Conservation (phyloP, 2,329 filamentous ascomycete genomes). For the Alternaria sp. region DNA sequence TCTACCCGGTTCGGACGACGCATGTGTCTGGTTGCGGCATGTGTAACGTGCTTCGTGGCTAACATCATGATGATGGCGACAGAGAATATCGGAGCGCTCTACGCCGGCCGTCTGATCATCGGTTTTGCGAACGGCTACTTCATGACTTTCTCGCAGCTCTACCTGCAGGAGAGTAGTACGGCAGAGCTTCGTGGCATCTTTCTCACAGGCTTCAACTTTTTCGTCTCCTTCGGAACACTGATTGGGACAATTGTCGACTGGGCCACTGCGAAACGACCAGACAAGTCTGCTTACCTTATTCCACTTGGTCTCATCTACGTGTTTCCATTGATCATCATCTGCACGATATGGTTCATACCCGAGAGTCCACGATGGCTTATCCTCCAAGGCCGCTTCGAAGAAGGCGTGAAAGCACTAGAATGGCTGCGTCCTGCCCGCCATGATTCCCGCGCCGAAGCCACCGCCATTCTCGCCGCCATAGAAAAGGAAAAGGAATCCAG, state of each 20-base stretch:
- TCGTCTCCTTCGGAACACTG: slow-evolving; percentile 53
- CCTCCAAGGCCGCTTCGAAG: slow-evolving; percentile 37
- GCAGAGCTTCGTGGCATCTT: slow-evolving; percentile 59
- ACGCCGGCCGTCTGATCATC: slow-evolving; percentile 62
- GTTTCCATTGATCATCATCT: slow-evolving; percentile 50
- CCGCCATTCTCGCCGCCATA: slow-evolving; percentile 42
- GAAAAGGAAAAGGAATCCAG: slow-evolving; percentile 41
- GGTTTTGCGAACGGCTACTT: slow-evolving; percentile 64
- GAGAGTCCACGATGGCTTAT: slow-evolving; percentile 45
- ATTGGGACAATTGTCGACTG: slow-evolving; percentile 61
- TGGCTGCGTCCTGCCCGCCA: slow-evolving; percentile 43
- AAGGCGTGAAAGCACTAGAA: slow-evolving; percentile 48
- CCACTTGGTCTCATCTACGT: slow-evolving; percentile 62
- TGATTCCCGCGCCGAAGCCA: slow-evolving; percentile 48
- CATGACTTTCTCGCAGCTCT: slow-evolving; percentile 61
- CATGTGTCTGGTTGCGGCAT: slow-evolving; percentile 55
- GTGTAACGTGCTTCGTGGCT: slow-evolving; percentile 57
- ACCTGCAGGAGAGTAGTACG: slow-evolving; percentile 59
- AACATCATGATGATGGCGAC: slow-evolving; percentile 67
- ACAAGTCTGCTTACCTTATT: slow-evolving; percentile 52
- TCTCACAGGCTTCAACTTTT: slow-evolving; percentile 57
- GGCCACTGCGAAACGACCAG: slow-evolving; percentile 48
- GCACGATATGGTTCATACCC: slow-evolving; percentile 44
- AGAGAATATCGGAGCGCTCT: slow-evolving; percentile 59
- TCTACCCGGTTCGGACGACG: slow-evolving; percentile 54